These are phyloP conservation scores for Aspergillus sp. DNA, from an alignment of 2,329 filamentous ascomycete species.

Conservation along the genomic window DNA sequence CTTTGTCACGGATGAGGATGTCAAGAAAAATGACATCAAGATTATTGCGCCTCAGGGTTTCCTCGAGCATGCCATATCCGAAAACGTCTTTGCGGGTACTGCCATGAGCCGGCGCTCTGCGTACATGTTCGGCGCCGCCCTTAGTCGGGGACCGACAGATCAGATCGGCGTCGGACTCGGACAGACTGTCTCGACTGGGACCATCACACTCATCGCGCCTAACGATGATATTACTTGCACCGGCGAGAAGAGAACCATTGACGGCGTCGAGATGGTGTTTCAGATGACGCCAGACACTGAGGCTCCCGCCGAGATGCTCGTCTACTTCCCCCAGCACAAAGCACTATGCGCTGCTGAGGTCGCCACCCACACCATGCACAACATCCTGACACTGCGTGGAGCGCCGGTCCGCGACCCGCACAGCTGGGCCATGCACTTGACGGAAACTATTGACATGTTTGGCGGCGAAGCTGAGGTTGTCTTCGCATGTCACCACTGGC, in stretches of 20 bases:
- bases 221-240: conserved; percentile 23
- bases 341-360: conserved; percentile 33
- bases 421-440: conserved; percentile 32
- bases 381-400: conserved; percentile 35
- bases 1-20: conserved; percentile 4
- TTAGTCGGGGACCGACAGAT: conserved; percentile 19
- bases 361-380: conserved; percentile 34
- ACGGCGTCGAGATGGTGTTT: conserved; percentile 31
- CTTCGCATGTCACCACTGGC: conserved; percentile 35
- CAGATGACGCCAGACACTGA: conserved; percentile 36
- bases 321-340: conserved; percentile 30
- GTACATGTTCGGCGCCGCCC: conserved; percentile 33
- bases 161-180: conserved; percentile 34
- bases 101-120: conserved; percentile 31
- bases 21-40: conserved; percentile 1
- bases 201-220: conserved; percentile 25
- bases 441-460: conserved; percentile 31
- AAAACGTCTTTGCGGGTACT: conserved; percentile 32
- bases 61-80: conserved; percentile 28
- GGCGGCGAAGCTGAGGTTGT: conserved; percentile 23
- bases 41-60: conserved; percentile 33
- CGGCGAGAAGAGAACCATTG: conserved; percentile 21
- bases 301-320: conserved; percentile 36
- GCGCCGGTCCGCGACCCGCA: conserved; percentile 34
- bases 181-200: conserved; percentile 20